phyloP scores from a whole-genome alignment of 495 filamentous ascomycete genomes.

The Xylaria flabelliformis region DNA sequence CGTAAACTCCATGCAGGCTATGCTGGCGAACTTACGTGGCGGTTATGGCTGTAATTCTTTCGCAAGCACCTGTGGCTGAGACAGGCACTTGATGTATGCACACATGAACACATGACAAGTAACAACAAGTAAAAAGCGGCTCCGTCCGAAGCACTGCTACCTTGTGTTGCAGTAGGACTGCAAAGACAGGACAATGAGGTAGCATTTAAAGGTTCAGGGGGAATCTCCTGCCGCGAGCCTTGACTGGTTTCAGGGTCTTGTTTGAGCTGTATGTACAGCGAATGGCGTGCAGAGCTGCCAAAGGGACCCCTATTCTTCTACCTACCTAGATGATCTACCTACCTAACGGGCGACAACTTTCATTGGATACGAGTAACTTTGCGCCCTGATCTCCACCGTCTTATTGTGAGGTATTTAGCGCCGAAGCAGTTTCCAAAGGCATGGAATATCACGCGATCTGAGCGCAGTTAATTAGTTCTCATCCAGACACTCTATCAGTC shows the following conservation, averaged over 20 bases:
- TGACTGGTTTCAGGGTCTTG: slow-evolving; percentile 16
- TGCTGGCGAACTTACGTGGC: not conserved
- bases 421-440: not conserved
- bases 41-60: not conserved
- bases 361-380: not conserved
- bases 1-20: not conserved
- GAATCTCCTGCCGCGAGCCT: not conserved
- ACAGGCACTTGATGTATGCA: not conserved
- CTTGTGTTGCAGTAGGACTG: not conserved
- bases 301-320: slow-evolving; percentile 17
- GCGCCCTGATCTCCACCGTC: not conserved
- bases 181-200: not conserved
- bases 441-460: not conserved
- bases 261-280: slow-evolving; percentile 20
- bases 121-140: not conserved
- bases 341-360: not conserved
- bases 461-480: not conserved
- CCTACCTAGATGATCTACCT: not conserved
- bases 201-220: slow-evolving; percentile 13
- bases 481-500: not conserved
- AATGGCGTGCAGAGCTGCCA: slow-evolving; percentile 4
- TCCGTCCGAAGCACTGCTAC: not conserved
- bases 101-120: not conserved
- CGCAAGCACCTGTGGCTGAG: slow-evolving; percentile 21
- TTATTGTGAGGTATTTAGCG: not conserved